Percentiles rank a stretch among this genome's conserved stretches.
Evolutionary conservation across 495 filamentous ascomycete genomes (phyloP).

Genomic region (Aspergillus nanangensis): DNA sequence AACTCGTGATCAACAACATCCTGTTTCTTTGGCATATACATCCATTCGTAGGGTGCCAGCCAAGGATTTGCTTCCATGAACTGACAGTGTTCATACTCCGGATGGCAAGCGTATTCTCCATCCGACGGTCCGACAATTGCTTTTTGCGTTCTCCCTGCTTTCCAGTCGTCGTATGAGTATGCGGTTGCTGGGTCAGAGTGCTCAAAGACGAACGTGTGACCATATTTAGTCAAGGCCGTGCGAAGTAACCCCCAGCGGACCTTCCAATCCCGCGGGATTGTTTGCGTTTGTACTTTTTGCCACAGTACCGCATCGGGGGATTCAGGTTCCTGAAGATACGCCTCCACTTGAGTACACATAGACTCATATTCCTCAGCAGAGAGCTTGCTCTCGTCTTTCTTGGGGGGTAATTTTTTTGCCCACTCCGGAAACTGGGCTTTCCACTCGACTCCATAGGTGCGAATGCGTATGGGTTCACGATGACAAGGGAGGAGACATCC

Average conservation of each 20-base stretch:
- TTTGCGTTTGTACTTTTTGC: slow-evolving; percentile 1
- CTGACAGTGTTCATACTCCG: background rate
- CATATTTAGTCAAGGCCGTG: slow-evolving; percentile 3
- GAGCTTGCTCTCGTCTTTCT: slow-evolving; percentile 1
- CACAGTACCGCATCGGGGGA: slow-evolving; percentile 3
- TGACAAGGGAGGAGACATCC: background rate
- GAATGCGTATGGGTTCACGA: slow-evolving; percentile 8
- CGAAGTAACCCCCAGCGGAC: background rate
- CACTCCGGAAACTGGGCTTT: slow-evolving; percentile 7
- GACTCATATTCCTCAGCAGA: slow-evolving; percentile 4
- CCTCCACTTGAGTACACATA: slow-evolving; percentile 4
- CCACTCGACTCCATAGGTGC: slow-evolving; percentile 11
- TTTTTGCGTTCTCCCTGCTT: slow-evolving; percentile 11
- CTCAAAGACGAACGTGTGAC: slow-evolving; percentile 1
- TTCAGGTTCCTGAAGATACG: slow-evolving; percentile 6
- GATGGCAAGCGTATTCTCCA: background rate
- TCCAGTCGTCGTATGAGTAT: slow-evolving; percentile 12
- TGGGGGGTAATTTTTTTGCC: slow-evolving; percentile 7
- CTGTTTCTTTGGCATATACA: slow-evolving; percentile 6
- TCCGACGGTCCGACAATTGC: slow-evolving; percentile 9
- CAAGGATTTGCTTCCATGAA: slow-evolving; percentile 1
- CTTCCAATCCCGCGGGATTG: slow-evolving; percentile 7
- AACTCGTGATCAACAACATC: slow-evolving; percentile 7
- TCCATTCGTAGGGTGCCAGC: slow-evolving; percentile 4
- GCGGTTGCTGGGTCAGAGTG: slow-evolving; percentile 9